Percentiles rank a stretch among this genome's conserved stretches.
Conservation (phyloP, 2,329 filamentous ascomycete species). For the Xylaria sp. region DNA sequence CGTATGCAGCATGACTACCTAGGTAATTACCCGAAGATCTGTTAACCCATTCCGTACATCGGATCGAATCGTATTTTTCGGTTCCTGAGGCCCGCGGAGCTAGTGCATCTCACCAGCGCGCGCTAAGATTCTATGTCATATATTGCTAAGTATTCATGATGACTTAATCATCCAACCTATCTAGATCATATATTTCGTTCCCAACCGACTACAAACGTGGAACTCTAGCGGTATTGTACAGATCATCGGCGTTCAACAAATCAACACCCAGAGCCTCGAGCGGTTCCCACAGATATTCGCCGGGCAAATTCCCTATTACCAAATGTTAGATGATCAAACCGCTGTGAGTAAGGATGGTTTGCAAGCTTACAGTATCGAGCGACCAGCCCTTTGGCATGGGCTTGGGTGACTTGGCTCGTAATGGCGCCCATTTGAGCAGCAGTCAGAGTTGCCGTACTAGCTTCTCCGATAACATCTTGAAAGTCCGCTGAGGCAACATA, state of each 20-base stretch:
- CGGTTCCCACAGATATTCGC: slow-evolving; percentile 40
- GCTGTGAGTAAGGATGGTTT: neutral
- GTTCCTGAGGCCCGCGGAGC: neutral
- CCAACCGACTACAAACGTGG: slow-evolving; percentile 15
- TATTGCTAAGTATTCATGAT: neutral
- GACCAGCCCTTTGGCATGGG: slow-evolving; percentile 36
- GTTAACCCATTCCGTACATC: neutral
- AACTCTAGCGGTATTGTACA: slow-evolving; percentile 33
- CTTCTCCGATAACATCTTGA: slow-evolving; percentile 32
- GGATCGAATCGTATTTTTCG: neutral
- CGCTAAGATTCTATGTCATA: neutral
- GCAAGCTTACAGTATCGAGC: slow-evolving; percentile 40
- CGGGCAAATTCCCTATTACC: slow-evolving; percentile 34
- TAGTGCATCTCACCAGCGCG: neutral
- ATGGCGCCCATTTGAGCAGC: slow-evolving; percentile 20
- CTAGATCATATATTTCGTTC: neutral
- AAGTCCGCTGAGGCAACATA: slow-evolving; percentile 41
- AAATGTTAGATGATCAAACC: slow-evolving; percentile 20
- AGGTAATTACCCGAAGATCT: neutral
- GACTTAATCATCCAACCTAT: neutral
- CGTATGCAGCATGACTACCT: too few relatives aligned
- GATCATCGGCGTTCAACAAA: slow-evolving; percentile 38
- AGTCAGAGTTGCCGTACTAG: slow-evolving; percentile 28
- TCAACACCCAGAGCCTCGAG: slow-evolving; percentile 36
- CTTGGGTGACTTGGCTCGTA: slow-evolving; percentile 31